Evolutionary conservation across 495 filamentous ascomycete species (phyloP), one percentile per base, ranked within the genome.

Genomic region (Baudoinia panamericana): DNA sequence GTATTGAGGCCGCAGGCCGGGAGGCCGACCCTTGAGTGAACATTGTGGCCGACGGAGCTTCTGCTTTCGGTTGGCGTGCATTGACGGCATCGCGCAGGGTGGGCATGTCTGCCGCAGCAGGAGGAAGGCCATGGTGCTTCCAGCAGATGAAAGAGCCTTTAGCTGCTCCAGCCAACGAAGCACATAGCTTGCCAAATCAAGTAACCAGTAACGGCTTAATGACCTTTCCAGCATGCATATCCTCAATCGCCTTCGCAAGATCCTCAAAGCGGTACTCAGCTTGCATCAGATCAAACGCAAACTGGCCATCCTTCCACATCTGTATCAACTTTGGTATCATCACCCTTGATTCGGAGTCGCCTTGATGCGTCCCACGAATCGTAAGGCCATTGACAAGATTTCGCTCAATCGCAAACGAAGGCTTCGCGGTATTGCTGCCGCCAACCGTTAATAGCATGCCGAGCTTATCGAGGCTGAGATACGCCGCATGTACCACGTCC

Each of bases 261-360:
- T 44, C 40, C 27, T 49, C 41, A 20, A 49, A 49, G 13, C 23
- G 21, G 17, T 35, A 49, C 19, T 28, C 18, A 12, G 46, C 28
- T 13, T 43, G 37, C 20, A 49, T 9, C 40, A 31, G 22, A 11
- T 49, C 46, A 26, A 49, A 49, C 5, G 46, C 39, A 20, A 49
- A 44, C 17, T 19, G 9, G 20, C 40, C 46, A 15, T 39, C 17
- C 29, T 35, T 28, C 46, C 46, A 49, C 20, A 43, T 9, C 18
- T 32, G 17, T n/a, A 49, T 49, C 40, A 49, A 23, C 5, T 20
- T 17, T 11, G 46, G 46, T 23, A 49, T 43, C 41, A 49, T 43
- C 8, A 22, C 30, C 16, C 40, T 24, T 18, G 39, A 28, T 22
- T 43, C 46, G 11, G 38, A 43, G 34, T 49, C 46, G 12, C 46